Base-by-base conservation (phyloP, 108 stramenopile species). In the Poteriospumella lacustris region DNA sequence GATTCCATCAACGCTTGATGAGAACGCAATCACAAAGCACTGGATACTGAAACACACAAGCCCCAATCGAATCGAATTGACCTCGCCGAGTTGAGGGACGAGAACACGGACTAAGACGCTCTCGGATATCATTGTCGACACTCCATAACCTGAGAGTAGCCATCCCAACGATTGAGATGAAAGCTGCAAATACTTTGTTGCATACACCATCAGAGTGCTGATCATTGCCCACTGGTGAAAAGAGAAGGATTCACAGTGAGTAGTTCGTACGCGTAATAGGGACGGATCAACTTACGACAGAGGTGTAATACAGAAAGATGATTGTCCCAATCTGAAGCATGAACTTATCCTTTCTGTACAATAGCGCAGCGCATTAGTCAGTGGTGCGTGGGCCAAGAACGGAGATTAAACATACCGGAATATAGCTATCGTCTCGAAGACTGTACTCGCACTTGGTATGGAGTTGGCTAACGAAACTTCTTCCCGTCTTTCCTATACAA, bases 251-350 rank as follows among this genome's bases (percentile, higher is more conserved):
- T 34, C 34, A 31, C 31, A 29, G 34, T 29, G 9, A 34, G 34
- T 29, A 15, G 15, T 9, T 3, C 34, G 29, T 29, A 64, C 3
- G 44, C 9, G 44, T 5, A 15, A 47, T 5, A 15, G 60, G 15
- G 28, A 64, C 60, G 15, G 60, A 9, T 29, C 3, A 64, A 34
- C 26, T 19, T 19, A 64, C 26, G 5, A 44, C 42, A 70, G 69
- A 43, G 31, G 58, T 92, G 83, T 97, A 96, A 81, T 96, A 96
- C 28, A 94, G 79, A 68, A 96, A 92, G 31, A 93, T 91, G 29
- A 96, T 89, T 43, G 86, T 77, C 0, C 91, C 92, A 33, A 95
- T 90, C 0, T 85, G 85, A 19, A 81, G 75, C 44, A 97, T 82
- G 52, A 96, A 90, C 24, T 89, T 89, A 81, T 93, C 94, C 9